Conservation (phyloP, 1,284 basidiomycete genomes). For the Fomitopsis palustris region DNA sequence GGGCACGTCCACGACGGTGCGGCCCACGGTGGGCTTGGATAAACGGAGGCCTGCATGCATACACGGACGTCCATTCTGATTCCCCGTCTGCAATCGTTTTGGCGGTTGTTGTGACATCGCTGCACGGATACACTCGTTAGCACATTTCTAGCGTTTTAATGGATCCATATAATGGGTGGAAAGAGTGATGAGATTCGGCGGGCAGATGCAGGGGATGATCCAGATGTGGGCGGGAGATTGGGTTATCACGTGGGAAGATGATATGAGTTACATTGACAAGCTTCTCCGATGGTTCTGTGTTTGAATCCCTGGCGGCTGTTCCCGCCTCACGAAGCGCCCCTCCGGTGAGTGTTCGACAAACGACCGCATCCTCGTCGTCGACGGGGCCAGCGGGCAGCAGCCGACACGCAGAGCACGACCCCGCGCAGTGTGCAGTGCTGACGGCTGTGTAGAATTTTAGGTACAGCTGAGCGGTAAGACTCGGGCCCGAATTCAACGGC, state of each 20-base stretch:
- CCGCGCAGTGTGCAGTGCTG: neutral
- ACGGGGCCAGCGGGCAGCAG: neutral
- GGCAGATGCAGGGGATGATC: neutral
- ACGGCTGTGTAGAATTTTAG: neutral
- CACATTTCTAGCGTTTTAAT: neutral
- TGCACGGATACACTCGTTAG: neutral
- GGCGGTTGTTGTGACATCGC: neutral
- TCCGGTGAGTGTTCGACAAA: neutral
- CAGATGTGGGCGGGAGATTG: constrained; percentile 1
- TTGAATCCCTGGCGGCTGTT: constrained; percentile 8
- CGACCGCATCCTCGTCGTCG: neutral
- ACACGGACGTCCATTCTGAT: neutral
- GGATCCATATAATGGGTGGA: neutral
- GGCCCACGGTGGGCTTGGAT: constrained; percentile 7
- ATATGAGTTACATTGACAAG: constrained; percentile 10
- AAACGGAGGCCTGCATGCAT: neutral
- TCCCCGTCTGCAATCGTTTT: neutral
- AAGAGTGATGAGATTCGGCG: neutral
- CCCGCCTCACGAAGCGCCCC: neutral
- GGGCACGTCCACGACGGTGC: neutral
- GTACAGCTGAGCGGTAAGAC: neutral
- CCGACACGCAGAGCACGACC: neutral
- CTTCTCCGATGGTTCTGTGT: constrained; percentile 22
- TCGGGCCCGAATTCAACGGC: constrained; percentile 2
- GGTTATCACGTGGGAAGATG: constrained; percentile 15